These are phyloP conservation scores for Brassica nigra DNA, from an alignment of 345 rosid species.

Conservation along the genomic window DNA sequence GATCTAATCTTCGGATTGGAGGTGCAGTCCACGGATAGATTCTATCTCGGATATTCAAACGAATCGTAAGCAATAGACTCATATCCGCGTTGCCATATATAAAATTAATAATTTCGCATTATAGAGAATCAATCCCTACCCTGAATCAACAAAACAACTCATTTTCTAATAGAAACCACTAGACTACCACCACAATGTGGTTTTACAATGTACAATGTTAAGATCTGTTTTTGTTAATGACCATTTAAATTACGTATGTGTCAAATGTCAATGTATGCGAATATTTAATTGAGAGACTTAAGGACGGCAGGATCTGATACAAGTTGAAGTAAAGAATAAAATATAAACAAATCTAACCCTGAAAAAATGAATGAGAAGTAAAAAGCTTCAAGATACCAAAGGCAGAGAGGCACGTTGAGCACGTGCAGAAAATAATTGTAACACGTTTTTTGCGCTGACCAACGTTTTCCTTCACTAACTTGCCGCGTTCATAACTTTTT, in stretches of 20 bases:
- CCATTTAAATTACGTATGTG: neutral
- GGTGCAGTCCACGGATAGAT: too few relatives aligned
- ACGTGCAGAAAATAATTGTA: constrained; percentile 16
- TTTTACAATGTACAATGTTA: neutral
- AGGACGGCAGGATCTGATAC: constrained; percentile 3
- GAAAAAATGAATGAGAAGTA: neutral
- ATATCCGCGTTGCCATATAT: too few relatives aligned
- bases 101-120: too few relatives aligned
- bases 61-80: too few relatives aligned
- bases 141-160: too few relatives aligned
- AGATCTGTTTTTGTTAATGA: neutral
- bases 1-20: too few relatives aligned
- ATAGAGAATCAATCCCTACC: too few relatives aligned
- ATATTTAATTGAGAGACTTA: neutral
- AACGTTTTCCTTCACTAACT: constrained; percentile 14
- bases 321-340: neutral
- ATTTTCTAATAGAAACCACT: too few relatives aligned
- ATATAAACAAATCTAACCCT: neutral
- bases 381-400: constrained; percentile 5
- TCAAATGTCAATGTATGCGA: neutral
- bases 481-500: constrained; percentile 25
- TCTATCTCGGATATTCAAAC: too few relatives aligned
- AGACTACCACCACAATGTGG: too few relatives aligned
- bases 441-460: constrained; percentile 37
- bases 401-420: constrained; percentile 11